Conservation (phyloP, 257 asterid genomes). For the Mentha longifolia region DNA sequence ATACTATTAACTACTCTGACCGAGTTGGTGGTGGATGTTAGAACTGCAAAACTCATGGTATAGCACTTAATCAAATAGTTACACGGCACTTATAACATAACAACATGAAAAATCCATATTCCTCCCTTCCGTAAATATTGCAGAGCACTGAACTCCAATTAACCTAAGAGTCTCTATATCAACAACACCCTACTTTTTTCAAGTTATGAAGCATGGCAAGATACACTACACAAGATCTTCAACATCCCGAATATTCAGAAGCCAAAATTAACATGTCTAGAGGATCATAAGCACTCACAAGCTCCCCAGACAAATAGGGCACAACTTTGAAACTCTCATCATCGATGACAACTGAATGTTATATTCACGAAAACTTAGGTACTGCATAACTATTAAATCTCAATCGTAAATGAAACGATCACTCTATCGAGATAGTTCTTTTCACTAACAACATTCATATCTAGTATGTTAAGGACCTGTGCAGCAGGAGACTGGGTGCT, state of each 20-base stretch:
- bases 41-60: neutral
- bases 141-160: neutral
- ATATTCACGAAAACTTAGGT: neutral
- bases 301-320: neutral
- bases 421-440: neutral
- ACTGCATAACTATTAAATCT: neutral
- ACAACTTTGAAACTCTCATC: constrained; percentile 14
- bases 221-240: neutral
- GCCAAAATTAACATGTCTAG: constrained; percentile 1
- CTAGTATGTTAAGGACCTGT: constrained; percentile 52
- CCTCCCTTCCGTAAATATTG: neutral
- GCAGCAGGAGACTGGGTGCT: constrained; percentile 60
- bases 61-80: neutral
- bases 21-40: neutral
- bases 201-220: constrained; percentile 4
- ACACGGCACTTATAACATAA: neutral
- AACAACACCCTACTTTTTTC: neutral
- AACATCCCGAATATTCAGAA: neutral
- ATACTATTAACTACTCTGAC: neutral
- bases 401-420: constrained; percentile 6
- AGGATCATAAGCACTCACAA: neutral
- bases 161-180: neutral
- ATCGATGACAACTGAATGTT: neutral
- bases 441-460: neutral
- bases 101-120: too few relatives aligned